Percentiles rank a stretch among this genome's conserved stretches.
phyloP scores from a whole-genome alignment of 2,329 filamentous ascomycete genomes.

The Penicillium oxalicum region DNA sequence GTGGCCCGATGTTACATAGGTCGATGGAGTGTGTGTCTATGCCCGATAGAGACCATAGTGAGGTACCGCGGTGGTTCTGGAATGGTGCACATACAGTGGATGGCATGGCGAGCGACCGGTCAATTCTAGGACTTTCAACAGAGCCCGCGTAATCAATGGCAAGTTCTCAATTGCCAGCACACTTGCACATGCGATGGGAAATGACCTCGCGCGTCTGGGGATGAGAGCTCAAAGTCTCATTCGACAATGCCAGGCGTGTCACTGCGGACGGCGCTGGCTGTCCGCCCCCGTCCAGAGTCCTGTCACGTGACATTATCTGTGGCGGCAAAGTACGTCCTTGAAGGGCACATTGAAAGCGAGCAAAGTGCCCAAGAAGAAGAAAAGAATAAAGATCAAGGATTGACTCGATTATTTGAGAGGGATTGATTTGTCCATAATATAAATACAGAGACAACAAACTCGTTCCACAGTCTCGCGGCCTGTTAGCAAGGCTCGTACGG shows the following conservation, averaged over 20 bases:
- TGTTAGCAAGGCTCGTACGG: too few species aligned
- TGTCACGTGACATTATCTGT: slow-evolving; percentile 10
- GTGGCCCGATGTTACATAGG: too few species aligned
- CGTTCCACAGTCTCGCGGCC: slow-evolving; percentile 2
- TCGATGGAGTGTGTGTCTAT: too few species aligned
- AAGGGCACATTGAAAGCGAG: too few species aligned
- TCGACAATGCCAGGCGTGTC: slow-evolving; percentile 8
- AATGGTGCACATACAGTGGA: slow-evolving; percentile 28
- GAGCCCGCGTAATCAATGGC: not conserved
- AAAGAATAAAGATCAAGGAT: not conserved
- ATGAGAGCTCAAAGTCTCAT: slow-evolving; percentile 2
- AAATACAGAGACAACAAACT: slow-evolving; percentile 18
- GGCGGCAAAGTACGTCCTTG: too few species aligned
- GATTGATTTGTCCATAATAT: slow-evolving; percentile 16
- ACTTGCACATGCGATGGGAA: too few species aligned
- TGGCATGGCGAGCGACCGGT: slow-evolving; percentile 24
- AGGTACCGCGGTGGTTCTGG: slow-evolving; percentile 2
- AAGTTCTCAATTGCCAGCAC: too few species aligned
- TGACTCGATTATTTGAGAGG: slow-evolving; percentile 7
- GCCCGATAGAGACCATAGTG: not conserved
- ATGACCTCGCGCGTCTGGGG: not conserved
- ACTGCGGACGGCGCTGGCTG: slow-evolving; percentile 2
- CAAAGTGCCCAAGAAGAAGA: too few species aligned
- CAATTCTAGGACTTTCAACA: slow-evolving; percentile 8
- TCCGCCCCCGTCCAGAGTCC: slow-evolving; percentile 1